Percentiles rank a stretch among this genome's conserved stretches.
These are phyloP conservation scores for Gracilaria gracilis DNA, from an alignment of 23 red algal species.

Conservation along the genomic window DNA sequence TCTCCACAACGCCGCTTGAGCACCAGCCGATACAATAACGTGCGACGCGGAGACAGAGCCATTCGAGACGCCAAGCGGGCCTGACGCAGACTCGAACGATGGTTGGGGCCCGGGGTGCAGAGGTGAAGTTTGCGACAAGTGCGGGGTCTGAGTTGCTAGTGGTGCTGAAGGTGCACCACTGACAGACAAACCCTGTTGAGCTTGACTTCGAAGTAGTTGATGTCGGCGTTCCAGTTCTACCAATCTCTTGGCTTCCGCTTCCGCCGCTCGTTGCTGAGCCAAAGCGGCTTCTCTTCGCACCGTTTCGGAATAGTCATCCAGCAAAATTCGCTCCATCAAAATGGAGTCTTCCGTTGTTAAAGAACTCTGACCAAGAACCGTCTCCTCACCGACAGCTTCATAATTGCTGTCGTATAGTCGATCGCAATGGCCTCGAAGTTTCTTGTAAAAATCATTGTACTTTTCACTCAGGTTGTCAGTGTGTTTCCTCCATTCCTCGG, in stretches of 20 bases:
- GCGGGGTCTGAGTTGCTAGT: background rate
- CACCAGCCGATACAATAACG: constrained; percentile 16
- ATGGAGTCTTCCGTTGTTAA: constrained; percentile 34
- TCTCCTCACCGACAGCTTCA: constrained; percentile 15
- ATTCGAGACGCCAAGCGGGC: background rate
- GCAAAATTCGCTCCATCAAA: constrained; percentile 17
- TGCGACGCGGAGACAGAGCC: constrained; percentile 29
- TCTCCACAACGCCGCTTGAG: constrained; percentile 26
- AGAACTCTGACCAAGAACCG: constrained; percentile 14
- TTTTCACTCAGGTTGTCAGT: constrained; percentile 25
- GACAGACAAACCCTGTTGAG: background rate
- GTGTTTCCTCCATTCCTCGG: constrained; percentile 8
- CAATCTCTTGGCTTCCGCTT: constrained; percentile 4
- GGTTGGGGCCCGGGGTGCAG: background rate
- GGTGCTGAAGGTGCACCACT: background rate
- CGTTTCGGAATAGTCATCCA: constrained; percentile 15
- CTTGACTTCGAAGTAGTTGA: background rate
- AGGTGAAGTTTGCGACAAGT: background rate
- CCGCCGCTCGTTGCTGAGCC: constrained; percentile 10
- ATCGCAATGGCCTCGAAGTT: constrained; percentile 8
- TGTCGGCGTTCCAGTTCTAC: background rate
- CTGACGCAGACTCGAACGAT: background rate
- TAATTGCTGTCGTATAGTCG: background rate
- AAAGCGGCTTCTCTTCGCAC: constrained; percentile 31
- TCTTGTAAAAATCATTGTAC: background rate